Percentiles rank a stretch among this genome's conserved stretches.
Evolutionary conservation across 2,329 filamentous ascomycete species (phyloP).

Genomic region (Arthroderma sp.): DNA sequence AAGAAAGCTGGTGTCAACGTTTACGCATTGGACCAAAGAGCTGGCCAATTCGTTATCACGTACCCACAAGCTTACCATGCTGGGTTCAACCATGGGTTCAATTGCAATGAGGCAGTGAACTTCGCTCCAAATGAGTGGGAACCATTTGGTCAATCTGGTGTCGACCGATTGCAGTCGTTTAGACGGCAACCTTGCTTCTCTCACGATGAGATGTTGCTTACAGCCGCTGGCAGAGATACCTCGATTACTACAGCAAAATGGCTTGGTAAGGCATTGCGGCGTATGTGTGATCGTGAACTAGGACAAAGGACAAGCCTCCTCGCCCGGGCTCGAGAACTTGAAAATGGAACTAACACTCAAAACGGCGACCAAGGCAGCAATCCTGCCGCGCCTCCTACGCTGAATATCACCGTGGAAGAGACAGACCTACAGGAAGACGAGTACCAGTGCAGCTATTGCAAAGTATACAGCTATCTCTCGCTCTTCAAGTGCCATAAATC

Average conservation of each 20-base stretch:
- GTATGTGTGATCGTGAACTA: slow-evolving; percentile 63
- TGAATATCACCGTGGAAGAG: slow-evolving; percentile 55
- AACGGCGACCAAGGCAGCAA: slow-evolving; percentile 38
- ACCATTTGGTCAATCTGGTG: slow-evolving; percentile 73
- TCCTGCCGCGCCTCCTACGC: slow-evolving; percentile 36
- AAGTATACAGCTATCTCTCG: slow-evolving; percentile 80
- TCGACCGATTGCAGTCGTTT: slow-evolving; percentile 75
- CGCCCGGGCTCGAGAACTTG: slow-evolving; percentile 47
- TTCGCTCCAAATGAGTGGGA: slow-evolving; percentile 96
- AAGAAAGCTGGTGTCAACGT: slow-evolving; percentile 87
- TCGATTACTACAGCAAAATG: slow-evolving; percentile 89
- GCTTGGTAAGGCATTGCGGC: slow-evolving; percentile 75
- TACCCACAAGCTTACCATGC: slow-evolving; percentile 96
- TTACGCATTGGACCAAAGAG: slow-evolving; percentile 88
- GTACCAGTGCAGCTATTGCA: slow-evolving; percentile 84
- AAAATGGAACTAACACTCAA: slow-evolving; percentile 40
- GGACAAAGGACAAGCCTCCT: slow-evolving; percentile 57
- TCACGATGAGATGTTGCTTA: slow-evolving; percentile 87
- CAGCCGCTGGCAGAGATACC: slow-evolving; percentile 67
- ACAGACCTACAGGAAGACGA: slow-evolving; percentile 77
- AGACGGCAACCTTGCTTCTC: slow-evolving; percentile 91
- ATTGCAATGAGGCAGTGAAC: slow-evolving; percentile 98
- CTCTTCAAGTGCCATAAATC: slow-evolving; percentile 75
- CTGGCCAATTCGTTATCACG: slow-evolving; percentile 90
- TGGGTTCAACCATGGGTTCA: slow-evolving; percentile 97